Evolutionary conservation across 2,329 filamentous ascomycete genomes (phyloP).

Genomic region (Aspergillus fischeri): DNA sequence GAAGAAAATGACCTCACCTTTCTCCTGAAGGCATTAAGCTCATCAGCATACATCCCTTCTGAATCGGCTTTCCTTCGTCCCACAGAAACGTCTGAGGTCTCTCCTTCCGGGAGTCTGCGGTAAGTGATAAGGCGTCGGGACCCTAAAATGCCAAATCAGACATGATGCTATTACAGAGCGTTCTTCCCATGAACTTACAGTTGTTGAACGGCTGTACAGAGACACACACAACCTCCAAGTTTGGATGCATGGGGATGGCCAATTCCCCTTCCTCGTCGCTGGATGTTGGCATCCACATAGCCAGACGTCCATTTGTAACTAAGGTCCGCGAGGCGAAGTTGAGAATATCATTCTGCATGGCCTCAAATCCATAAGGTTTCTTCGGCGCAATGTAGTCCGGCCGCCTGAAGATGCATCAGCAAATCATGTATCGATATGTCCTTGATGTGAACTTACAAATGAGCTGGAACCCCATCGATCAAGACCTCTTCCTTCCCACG

Average conservation of each 20-base stretch:
- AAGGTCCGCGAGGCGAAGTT: slow-evolving; percentile 73
- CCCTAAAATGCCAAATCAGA: slow-evolving; percentile 51
- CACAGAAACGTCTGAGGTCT: slow-evolving; percentile 27
- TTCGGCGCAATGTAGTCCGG: slow-evolving; percentile 80
- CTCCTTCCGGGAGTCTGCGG: slow-evolving; percentile 60
- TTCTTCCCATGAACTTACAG: slow-evolving; percentile 50
- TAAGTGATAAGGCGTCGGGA: slow-evolving; percentile 87
- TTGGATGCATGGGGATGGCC: slow-evolving; percentile 70
- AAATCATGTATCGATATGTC: background rate
- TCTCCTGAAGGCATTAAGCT: slow-evolving; percentile 64
- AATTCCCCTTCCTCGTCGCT: slow-evolving; percentile 75
- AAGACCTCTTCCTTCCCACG: slow-evolving; percentile 52
- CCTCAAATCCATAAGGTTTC: slow-evolving; percentile 83
- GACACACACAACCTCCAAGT: slow-evolving; percentile 66
- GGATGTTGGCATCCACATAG: slow-evolving; percentile 96
- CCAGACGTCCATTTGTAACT: slow-evolving; percentile 72
- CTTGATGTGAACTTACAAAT: slow-evolving; percentile 52
- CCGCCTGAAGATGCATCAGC: slow-evolving; percentile 38
- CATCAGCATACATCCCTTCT: slow-evolving; percentile 54
- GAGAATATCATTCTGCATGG: slow-evolving; percentile 86
- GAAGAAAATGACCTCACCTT: slow-evolving; percentile 30
- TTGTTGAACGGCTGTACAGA: slow-evolving; percentile 87
- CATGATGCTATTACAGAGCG: background rate
- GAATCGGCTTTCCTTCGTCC: slow-evolving; percentile 33
- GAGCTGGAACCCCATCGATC: slow-evolving; percentile 65